phyloP scores from a whole-genome alignment of 108 stramenopile species.

The Schizochytrium sp. region DNA sequence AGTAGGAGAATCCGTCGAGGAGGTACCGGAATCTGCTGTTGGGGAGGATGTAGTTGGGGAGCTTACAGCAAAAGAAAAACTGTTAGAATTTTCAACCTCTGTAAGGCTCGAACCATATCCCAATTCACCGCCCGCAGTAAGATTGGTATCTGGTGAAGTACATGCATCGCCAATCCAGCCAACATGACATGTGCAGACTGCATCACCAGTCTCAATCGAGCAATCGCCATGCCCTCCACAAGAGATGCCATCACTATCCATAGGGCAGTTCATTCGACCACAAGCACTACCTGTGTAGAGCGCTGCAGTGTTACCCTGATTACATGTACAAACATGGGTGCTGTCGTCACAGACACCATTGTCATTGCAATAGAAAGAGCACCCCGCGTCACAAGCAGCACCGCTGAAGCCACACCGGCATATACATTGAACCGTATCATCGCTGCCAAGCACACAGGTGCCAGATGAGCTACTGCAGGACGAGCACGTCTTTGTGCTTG shows the following conservation, averaged over 20 bases:
- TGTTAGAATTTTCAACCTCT: neutral
- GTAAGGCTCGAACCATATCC: neutral
- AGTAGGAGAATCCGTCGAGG: neutral
- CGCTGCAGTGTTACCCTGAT: neutral
- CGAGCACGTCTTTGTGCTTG: neutral
- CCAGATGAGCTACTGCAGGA: neutral
- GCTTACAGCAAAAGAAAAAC: neutral
- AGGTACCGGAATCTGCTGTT: neutral
- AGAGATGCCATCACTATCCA: neutral
- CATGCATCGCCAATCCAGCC: neutral
- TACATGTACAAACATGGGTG: neutral
- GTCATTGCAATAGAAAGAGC: neutral
- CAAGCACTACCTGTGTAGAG: neutral
- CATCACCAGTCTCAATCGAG: neutral
- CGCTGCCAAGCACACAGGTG: neutral
- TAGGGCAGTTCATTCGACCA: neutral
- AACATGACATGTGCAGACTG: neutral
- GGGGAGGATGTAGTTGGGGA: too few species aligned
- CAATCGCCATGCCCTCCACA: neutral
- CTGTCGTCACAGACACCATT: conserved; percentile 2
- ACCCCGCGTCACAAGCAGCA: neutral
- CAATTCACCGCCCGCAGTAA: neutral
- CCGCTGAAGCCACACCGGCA: conserved; percentile 26
- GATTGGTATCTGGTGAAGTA: neutral
- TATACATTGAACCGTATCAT: neutral